phyloP scores from a whole-genome alignment of 768 basidiomycete genomes.

The Asterophora parasitica region DNA sequence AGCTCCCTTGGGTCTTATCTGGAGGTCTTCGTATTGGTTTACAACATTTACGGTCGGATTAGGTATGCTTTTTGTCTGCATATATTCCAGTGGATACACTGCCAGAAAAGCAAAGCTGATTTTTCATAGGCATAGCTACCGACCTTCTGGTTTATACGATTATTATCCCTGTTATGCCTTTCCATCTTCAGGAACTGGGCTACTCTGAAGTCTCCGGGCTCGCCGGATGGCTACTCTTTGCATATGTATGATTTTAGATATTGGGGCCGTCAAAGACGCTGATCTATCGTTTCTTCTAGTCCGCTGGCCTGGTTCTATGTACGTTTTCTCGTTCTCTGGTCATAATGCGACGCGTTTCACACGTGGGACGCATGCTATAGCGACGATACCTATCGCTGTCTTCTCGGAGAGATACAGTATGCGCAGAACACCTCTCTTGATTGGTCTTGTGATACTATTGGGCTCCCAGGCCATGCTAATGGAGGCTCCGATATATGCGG shows the following conservation, averaged over 20 bases:
- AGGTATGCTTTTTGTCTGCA: conserved; percentile 30
- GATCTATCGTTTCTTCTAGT: conserved; percentile 29
- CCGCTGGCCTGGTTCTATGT: conserved; percentile 53
- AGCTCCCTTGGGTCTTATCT: conserved; percentile 42
- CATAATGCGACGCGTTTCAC: not conserved
- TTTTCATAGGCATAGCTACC: conserved; percentile 34
- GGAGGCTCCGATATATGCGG: conserved; percentile 51
- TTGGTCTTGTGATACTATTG: conserved; percentile 45
- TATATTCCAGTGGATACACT: no score
- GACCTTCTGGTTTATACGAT: conserved; percentile 60
- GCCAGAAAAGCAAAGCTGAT: not conserved
- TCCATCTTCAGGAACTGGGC: conserved; percentile 48
- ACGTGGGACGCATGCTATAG: conserved; percentile 20
- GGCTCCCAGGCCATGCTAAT: conserved; percentile 58
- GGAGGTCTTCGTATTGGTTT: conserved; percentile 57
- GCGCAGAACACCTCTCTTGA: conserved; percentile 43
- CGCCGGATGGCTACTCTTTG: conserved; percentile 58
- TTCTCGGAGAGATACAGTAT: conserved; percentile 47
- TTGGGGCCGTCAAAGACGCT: conserved; percentile 2
- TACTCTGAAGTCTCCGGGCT: conserved; percentile 43
- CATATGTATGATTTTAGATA: conserved; percentile 39
- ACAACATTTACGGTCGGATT: conserved; percentile 49
- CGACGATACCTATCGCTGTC: conserved; percentile 55
- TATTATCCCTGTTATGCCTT: conserved; percentile 61
- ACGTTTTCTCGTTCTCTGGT: conserved; percentile 20